Evolutionary conservation across 2,329 filamentous ascomycete genomes (phyloP).

Genomic region (Penicillium janthinellum): DNA sequence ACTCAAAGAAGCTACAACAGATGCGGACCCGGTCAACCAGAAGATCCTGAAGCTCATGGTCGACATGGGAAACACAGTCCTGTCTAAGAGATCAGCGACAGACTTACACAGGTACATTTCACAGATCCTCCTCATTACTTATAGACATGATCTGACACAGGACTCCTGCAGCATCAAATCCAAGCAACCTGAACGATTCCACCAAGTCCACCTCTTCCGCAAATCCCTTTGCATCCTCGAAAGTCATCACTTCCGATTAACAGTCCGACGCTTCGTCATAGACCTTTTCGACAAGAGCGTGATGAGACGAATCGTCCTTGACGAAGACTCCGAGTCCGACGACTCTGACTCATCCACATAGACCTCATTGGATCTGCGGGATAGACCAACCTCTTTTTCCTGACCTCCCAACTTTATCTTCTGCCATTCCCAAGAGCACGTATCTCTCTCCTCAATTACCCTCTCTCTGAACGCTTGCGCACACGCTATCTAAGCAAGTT

Average conservation of each 20-base stretch:
- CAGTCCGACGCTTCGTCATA: conserved; percentile 84
- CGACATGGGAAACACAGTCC: conserved; percentile 88
- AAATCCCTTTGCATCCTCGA: conserved; percentile 84
- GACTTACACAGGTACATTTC: conserved; percentile 66
- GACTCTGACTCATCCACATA: conserved; percentile 34
- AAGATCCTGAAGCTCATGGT: conserved; percentile 82
- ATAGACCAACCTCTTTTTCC: neutral
- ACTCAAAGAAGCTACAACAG: conserved; percentile 61
- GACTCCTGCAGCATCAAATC: conserved; percentile 66
- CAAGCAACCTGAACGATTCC: conserved; percentile 74
- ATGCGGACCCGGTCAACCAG: conserved; percentile 64
- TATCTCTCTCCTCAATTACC: neutral
- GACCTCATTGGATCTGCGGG: neutral
- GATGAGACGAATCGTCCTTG: conserved; percentile 79
- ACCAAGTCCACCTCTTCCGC: conserved; percentile 75
- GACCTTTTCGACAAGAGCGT: conserved; percentile 93
- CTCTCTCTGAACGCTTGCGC: neutral
- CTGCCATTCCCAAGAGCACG: neutral
- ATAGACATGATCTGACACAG: neutral
- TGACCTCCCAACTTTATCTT: neutral
- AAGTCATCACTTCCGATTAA: conserved; percentile 83
- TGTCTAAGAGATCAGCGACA: conserved; percentile 81
- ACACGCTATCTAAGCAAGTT: conserved; percentile 8
- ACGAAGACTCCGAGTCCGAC: conserved; percentile 59
- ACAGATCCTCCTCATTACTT: neutral